These are phyloP conservation scores for Kandelia obovata DNA, from an alignment of 345 rosid genomes.

Conservation along the genomic window DNA sequence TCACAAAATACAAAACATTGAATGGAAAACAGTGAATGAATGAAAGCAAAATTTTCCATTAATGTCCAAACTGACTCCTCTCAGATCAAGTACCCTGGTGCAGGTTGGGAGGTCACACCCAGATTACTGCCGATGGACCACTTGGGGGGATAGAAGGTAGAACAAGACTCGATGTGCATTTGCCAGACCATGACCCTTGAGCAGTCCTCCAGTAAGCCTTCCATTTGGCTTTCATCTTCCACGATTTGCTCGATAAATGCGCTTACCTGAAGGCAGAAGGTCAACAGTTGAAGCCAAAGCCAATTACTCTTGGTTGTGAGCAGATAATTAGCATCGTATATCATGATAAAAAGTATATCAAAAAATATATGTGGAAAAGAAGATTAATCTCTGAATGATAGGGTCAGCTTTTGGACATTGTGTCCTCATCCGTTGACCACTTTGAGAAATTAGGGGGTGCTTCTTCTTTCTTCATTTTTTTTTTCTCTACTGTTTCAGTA, in stretches of 20 bases:
- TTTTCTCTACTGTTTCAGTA: background rate
- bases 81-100: conserved; percentile 21
- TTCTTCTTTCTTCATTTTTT: background rate
- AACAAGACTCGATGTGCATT: conserved; percentile 25
- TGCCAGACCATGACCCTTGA: conserved; percentile 58
- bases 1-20: conserved; percentile 2
- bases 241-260: conserved; percentile 53
- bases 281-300: conserved; percentile 5
- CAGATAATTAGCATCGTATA: too few relatives aligned
- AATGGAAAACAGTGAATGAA: background rate
- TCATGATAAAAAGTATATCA: too few relatives aligned
- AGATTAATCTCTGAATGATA: too few relatives aligned
- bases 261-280: conserved; percentile 38
- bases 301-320: background rate
- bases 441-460: background rate
- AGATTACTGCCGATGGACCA: conserved; percentile 45
- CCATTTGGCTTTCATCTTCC: conserved; percentile 77
- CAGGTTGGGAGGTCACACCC: conserved; percentile 32
- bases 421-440: background rate
- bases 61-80: conserved; percentile 9
- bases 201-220: conserved; percentile 45
- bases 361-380: too few relatives aligned
- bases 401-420: background rate
- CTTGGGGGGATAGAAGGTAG: conserved; percentile 37
- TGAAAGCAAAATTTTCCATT: conserved; percentile 17